Evolutionary conservation across 768 basidiomycete species (phyloP), one percentile per base, ranked within the genome.

Genomic region (Mycena epipterygia): DNA sequence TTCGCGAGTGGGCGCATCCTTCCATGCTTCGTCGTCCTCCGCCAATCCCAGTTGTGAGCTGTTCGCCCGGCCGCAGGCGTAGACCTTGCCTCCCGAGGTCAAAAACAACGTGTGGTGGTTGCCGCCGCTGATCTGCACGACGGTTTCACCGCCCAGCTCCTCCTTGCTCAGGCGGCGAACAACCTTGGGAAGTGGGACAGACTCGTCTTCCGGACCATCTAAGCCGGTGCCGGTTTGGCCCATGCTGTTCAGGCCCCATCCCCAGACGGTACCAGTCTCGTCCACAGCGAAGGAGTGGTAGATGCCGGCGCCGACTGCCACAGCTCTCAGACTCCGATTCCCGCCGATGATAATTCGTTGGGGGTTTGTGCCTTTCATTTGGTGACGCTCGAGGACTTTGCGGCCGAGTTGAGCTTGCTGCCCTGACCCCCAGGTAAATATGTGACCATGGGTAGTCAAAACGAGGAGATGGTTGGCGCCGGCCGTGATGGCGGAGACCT

Each of bases 191-290:
- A 88, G 80, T 66, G 88, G 87, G 17, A 95, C 87, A 62, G 91
- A 84, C 53, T 81, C 75, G 68, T 87, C 86, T 52, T 87, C 87
- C 17, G 80, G 73, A 12, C 85, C 81, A 14, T 77, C 76, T 68
- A 80, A 84, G 7, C 87, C 87, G 0, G 92, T 91, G 35, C 93
- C 94, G 1, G 89, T 90, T 80, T 95, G 94, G 32, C 93, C 96
- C 91, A 88, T 93, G 81, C 85, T 94, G 80, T 99, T 98, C 68
- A 96, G 84, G n/a, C 97, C 97, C 97, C 97, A 98, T 16, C 90
- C 95, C 91, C 92, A 98, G 12, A 97, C 93, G 56, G 87, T 89
- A 32, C 95, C 96, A 8, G 85, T 82, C 60, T 93, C 89, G 78
- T 96, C 93, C 65, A 98, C 90, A 3, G 96, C 97, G 76, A 98